Conservation (phyloP, 805 yeast species). For the Millerozyma acaciae region DNA sequence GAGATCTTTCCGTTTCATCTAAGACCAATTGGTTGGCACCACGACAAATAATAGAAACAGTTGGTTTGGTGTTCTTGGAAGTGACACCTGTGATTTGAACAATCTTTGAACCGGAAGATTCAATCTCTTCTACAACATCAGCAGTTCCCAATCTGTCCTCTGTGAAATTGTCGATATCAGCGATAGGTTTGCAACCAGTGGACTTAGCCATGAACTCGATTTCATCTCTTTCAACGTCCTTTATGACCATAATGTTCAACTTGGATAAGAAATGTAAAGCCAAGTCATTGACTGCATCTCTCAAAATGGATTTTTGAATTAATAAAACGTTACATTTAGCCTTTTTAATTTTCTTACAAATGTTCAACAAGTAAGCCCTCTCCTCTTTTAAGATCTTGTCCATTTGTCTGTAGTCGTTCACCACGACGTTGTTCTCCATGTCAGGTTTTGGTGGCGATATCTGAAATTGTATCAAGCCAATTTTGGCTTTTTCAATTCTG, state of each 20-base stretch:
- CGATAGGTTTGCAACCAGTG: conserved; percentile 92
- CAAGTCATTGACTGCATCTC: conserved; percentile 93
- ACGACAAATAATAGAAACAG: conserved; percentile 87
- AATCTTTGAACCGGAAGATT: conserved; percentile 83
- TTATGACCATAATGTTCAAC: conserved; percentile 88
- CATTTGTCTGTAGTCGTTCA: conserved; percentile 98
- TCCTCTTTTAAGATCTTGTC: conserved; percentile 97
- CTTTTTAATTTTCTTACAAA: conserved; percentile 94
- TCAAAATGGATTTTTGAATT: conserved; percentile 86
- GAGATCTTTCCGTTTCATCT: conserved; percentile 95
- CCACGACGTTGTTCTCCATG: conserved; percentile 96
- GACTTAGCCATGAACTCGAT: conserved; percentile 83
- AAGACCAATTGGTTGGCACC: conserved; percentile 90
- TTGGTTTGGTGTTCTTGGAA: conserved; percentile 51
- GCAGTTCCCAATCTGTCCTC: conserved; percentile 93
- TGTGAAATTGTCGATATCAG: conserved; percentile 88
- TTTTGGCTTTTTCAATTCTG: conserved; percentile 88
- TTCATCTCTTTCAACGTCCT: conserved; percentile 95
- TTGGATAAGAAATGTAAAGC: conserved; percentile 93
- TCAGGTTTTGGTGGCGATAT: conserved; percentile 96
- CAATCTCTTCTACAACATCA: conserved; percentile 87
- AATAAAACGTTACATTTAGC: conserved; percentile 91
- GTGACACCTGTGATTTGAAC: conserved; percentile 80
- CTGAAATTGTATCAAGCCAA: conserved; percentile 89
- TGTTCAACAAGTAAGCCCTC: conserved; percentile 89